Evolutionary conservation across 306 rosid genomes (phyloP).

Genomic region (Leucaena leucocephala): DNA sequence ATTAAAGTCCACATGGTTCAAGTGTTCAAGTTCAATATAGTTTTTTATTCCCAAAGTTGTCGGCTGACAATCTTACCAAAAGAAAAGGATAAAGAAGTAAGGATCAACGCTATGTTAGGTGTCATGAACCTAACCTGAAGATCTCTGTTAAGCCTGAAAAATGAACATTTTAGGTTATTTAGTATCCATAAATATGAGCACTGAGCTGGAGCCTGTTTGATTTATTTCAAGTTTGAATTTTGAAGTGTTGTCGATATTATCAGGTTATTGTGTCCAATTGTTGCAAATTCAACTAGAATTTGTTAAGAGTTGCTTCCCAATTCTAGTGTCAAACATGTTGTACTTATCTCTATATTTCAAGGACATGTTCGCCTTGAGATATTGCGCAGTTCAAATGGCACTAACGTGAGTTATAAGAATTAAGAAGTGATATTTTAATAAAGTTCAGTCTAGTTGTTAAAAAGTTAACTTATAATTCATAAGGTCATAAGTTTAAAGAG

Average conservation of each 20-base stretch:
- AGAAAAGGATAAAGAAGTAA: not conserved
- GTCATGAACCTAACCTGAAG: not conserved
- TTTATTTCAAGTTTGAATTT: not conserved
- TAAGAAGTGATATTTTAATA: no score
- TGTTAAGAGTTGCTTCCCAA: not conserved
- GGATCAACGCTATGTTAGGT: not conserved
- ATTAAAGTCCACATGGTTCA: not conserved
- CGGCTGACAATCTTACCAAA: not conserved
- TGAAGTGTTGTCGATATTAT: not conserved
- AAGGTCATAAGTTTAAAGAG: no score
- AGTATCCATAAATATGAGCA: not conserved
- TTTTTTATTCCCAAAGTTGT: conserved; percentile 29
- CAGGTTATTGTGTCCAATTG: not conserved
- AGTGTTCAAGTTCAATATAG: conserved; percentile 20
- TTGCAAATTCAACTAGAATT: not conserved
- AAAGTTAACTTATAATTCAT: no score
- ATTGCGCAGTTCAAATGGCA: no score
- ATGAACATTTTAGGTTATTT: conserved; percentile 10
- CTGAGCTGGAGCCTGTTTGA: not conserved
- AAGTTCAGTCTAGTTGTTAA: no score
- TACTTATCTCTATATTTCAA: not conserved
- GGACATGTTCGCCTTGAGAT: not conserved
- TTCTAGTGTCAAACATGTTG: not conserved
- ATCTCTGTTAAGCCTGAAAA: not conserved
- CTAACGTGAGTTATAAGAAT: no score